phyloP scores from a whole-genome alignment of 768 basidiomycete species.

The Pulveroboletus ravenelii region DNA sequence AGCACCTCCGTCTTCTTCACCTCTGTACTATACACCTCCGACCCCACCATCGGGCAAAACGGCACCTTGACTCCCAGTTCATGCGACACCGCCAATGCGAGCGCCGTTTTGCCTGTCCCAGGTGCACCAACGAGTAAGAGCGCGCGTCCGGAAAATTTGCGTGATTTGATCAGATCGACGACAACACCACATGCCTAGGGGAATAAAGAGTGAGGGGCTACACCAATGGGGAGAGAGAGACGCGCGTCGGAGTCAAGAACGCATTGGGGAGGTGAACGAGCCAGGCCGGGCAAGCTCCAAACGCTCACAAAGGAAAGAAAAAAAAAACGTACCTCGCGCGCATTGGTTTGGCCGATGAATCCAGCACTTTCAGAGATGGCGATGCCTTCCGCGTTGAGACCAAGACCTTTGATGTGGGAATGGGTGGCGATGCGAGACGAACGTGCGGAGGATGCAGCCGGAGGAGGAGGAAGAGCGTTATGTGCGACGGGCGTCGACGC shows the following conservation, averaged over 20 bases:
- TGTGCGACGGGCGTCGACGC: conserved; percentile 58
- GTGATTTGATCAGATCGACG: conserved; percentile 84
- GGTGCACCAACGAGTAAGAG: conserved; percentile 91
- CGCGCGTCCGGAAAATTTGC: conserved; percentile 91
- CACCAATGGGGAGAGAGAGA: not conserved
- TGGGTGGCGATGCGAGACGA: conserved; percentile 85
- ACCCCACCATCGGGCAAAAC: conserved; percentile 98
- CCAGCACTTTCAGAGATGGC: conserved; percentile 73
- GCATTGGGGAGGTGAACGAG: not conserved
- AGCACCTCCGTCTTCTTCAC: conserved; percentile 99
- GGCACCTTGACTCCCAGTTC: conserved; percentile 94
- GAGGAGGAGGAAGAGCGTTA: conserved; percentile 68
- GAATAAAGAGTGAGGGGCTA: not conserved
- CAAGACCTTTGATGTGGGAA: conserved; percentile 96
- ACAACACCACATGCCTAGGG: conserved; percentile 84
- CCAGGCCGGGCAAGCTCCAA: not conserved
- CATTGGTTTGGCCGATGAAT: conserved; percentile 86
- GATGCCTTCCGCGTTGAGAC: conserved; percentile 77
- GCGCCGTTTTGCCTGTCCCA: conserved; percentile 96
- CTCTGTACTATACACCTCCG: conserved; percentile 93
- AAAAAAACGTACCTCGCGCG: conserved; percentile 67
- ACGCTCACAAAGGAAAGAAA: too few relatives aligned
- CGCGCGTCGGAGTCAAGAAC: not conserved
- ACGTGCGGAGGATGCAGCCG: conserved; percentile 54
- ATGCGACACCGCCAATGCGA: conserved; percentile 92